Base-by-base conservation (phyloP, 2,329 filamentous ascomycete genomes). In the Colletotrichum lini region DNA sequence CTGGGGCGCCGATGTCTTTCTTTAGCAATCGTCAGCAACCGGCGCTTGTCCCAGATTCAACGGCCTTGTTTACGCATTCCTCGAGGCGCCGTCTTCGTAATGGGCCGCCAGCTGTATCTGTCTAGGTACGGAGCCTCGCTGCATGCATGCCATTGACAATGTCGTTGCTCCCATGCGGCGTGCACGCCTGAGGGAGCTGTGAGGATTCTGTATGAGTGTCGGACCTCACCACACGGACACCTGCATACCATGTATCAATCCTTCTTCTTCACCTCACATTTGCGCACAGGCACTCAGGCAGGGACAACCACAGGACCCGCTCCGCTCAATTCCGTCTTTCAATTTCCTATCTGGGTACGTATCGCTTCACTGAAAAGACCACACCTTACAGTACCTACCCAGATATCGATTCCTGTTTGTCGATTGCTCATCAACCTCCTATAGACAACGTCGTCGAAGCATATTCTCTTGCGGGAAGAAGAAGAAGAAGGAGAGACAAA, bases 11-110 rank as follows among this genome's bases (percentile, higher is more conserved):
- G 18, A 10, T 44, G 45, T 71, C 68, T 71, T 62, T 71, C 68
- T 71, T 62, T 45, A 71, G 64, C 64, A 71, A 71, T 71, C 64
- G 68, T 67, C 44, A 71, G 57, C 64, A 57, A 53, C 15, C 23
- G 50, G 44, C 50, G 52, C 57, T 56, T 70, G 64, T 52, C 57
- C 68, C 57, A 47, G 64, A 67, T 67, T 35, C 57, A 71, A 67
- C 57, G 44, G 64, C 50, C 44, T 16, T 38, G 18, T 10, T 63
- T 66, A 18, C 21, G 30, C 56, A 58, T 67, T 58, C 57, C 67
- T 38, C 40, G 38, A 38, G 21, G 49, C 42, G 64, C 57, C 50
- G 50, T 52, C 44, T 70, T 44, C 64, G 57, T 45, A 16, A 35
- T 30, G 16, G 35, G 61, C 35, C 40, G 40, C 53, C 23, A 23